Conservation (phyloP, 1,284 basidiomycete species). For the Fomitopsis palustris region DNA sequence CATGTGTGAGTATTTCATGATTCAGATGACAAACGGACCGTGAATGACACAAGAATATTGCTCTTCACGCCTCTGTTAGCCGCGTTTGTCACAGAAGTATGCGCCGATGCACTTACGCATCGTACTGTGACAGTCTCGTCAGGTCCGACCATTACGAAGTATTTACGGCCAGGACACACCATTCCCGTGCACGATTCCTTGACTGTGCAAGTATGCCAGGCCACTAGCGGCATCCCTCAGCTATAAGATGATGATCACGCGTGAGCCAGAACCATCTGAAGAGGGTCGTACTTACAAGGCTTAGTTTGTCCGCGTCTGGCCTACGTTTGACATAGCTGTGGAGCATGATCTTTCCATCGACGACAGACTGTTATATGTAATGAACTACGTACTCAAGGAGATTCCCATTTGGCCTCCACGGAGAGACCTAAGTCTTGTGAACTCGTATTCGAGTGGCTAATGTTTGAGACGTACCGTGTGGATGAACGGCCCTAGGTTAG, state of each 20-base stretch:
- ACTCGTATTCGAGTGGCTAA: not conserved
- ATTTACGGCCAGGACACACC: conserved; percentile 32
- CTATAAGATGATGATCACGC: conserved; percentile 23
- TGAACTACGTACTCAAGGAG: conserved; percentile 39
- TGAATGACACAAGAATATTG: conserved; percentile 48
- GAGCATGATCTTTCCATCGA: not conserved
- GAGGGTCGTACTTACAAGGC: conserved; percentile 33
- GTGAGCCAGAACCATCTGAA: not conserved
- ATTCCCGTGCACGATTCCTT: conserved; percentile 51
- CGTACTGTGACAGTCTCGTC: conserved; percentile 37
- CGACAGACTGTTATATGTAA: not conserved
- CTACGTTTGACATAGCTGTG: conserved; percentile 34
- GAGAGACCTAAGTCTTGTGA: conserved; percentile 41
- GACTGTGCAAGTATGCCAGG: conserved; percentile 47
- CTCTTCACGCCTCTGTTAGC: conserved; percentile 30
- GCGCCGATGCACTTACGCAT: conserved; percentile 42
- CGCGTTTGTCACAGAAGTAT: conserved; percentile 1
- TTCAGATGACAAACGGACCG: conserved; percentile 15
- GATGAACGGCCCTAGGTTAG: conserved; percentile 36
- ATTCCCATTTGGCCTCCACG: conserved; percentile 56
- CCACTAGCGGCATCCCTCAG: conserved; percentile 47
- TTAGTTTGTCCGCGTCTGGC: conserved; percentile 32
- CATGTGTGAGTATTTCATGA: not conserved
- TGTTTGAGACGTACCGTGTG: conserved; percentile 1
- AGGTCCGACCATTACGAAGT: not conserved